Percentiles rank a stretch among this genome's conserved stretches.
Evolutionary conservation across 345 rosid species (phyloP).

Genomic region (Linum trigynum): DNA sequence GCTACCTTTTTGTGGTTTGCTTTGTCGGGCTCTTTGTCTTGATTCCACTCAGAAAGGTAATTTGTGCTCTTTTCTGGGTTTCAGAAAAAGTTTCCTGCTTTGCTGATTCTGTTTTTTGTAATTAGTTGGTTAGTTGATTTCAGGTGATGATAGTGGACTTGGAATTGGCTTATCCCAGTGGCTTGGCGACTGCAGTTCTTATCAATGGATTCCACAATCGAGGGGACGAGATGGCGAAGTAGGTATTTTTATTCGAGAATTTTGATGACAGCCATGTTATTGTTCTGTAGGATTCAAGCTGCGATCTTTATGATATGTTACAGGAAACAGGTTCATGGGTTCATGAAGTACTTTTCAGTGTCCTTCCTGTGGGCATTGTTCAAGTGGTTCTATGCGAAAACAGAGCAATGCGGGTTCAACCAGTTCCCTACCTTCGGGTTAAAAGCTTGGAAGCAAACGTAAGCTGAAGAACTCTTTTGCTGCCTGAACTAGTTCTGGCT

Average conservation of each 20-base stretch:
- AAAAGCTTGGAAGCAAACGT: slow-evolving; percentile 84
- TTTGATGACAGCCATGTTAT: not conserved
- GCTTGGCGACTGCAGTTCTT: slow-evolving; percentile 90
- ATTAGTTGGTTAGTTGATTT: no score
- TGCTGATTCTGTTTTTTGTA: no score
- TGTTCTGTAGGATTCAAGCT: no score
- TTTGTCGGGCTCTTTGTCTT: slow-evolving; percentile 88
- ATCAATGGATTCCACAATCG: slow-evolving; percentile 87
- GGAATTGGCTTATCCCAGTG: slow-evolving; percentile 75
- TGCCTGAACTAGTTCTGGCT: not conserved
- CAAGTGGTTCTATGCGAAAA: slow-evolving; percentile 80
- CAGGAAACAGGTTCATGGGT: slow-evolving; percentile 77
- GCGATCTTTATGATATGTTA: not conserved
- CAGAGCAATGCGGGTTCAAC: slow-evolving; percentile 60
- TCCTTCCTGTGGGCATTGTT: slow-evolving; percentile 90
- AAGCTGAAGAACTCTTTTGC: slow-evolving; percentile 10
- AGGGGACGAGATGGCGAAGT: slow-evolving; percentile 72
- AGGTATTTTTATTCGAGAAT: slow-evolving; percentile 1
- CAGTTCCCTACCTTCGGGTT: slow-evolving; percentile 84
- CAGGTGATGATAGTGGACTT: slow-evolving; percentile 85
- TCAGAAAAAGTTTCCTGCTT: not conserved
- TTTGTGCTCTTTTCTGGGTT: not conserved
- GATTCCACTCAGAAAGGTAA: slow-evolving; percentile 85
- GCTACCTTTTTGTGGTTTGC: slow-evolving; percentile 70
- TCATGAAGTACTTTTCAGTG: slow-evolving; percentile 59